Evolutionary conservation across 2,329 filamentous ascomycete genomes (phyloP).

Genomic region (Colletotrichum sp.): DNA sequence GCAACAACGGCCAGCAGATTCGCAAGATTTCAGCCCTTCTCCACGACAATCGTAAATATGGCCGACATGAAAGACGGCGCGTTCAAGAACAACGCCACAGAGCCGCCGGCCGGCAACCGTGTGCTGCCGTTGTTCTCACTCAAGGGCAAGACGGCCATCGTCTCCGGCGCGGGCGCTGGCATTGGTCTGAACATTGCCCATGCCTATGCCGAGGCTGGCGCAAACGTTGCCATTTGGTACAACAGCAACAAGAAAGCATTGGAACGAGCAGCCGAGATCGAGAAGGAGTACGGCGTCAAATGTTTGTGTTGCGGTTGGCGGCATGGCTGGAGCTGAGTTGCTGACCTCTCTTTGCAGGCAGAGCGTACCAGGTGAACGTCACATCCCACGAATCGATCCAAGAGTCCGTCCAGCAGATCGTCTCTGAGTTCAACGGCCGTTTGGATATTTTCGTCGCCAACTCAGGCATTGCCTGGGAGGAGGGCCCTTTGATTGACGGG

Average conservation of each 20-base stretch:
- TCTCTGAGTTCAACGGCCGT: slow-evolving; percentile 73
- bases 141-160: slow-evolving; percentile 72
- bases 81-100: slow-evolving; percentile 64
- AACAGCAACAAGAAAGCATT: slow-evolving; percentile 71
- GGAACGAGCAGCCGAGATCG: slow-evolving; percentile 66
- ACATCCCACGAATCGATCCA: slow-evolving; percentile 57
- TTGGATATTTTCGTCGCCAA: slow-evolving; percentile 84
- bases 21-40: slow-evolving; percentile 15
- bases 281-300: slow-evolving; percentile 69
- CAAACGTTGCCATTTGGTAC: slow-evolving; percentile 76
- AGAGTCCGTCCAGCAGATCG: slow-evolving; percentile 54
- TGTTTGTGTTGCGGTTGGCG: slow-evolving; percentile 48
- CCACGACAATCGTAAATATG: slow-evolving; percentile 30
- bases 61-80: slow-evolving; percentile 49
- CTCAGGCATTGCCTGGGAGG: slow-evolving; percentile 75
- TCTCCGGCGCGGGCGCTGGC: slow-evolving; percentile 70
- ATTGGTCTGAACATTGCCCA: slow-evolving; percentile 71
- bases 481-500: slow-evolving; percentile 71
- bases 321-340: background rate
- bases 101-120: slow-evolving; percentile 47
- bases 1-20: background rate
- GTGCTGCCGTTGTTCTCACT: slow-evolving; percentile 72
- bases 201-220: slow-evolving; percentile 71
- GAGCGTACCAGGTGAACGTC: slow-evolving; percentile 67
- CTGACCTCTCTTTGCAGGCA: slow-evolving; percentile 42